Evolutionary conservation across 2,329 filamentous ascomycete species (phyloP).

Genomic region (Sarocladiaceae sp.): DNA sequence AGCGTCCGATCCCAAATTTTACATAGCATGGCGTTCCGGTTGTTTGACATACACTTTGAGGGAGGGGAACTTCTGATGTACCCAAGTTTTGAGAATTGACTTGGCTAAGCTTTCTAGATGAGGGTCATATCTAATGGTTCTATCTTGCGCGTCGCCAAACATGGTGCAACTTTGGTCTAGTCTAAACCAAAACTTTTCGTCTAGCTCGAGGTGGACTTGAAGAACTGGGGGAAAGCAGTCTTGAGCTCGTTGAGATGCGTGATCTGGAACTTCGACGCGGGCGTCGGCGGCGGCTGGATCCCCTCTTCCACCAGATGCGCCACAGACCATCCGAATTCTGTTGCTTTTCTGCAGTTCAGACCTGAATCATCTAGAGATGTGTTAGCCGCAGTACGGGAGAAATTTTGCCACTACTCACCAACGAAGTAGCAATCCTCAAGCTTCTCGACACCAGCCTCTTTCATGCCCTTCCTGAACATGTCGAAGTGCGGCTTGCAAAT

Average conservation of each 20-base stretch:
- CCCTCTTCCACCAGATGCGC: slow-evolving; percentile 79
- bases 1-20: neutral
- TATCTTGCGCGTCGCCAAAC: too few relatives aligned
- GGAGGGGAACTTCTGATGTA: neutral
- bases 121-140: neutral
- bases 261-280: slow-evolving; percentile 70
- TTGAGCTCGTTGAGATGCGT: slow-evolving; percentile 69
- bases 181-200: too few relatives aligned
- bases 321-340: slow-evolving; percentile 77
- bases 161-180: too few relatives aligned
- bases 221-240: slow-evolving; percentile 73
- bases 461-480: slow-evolving; percentile 88
- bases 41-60: neutral
- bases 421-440: slow-evolving; percentile 83
- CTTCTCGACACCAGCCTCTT: slow-evolving; percentile 65
- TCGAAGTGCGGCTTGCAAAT: slow-evolving; percentile 79
- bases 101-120: too few relatives aligned
- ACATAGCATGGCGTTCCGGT: slow-evolving; percentile 23
- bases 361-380: slow-evolving; percentile 68
- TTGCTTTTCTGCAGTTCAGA: slow-evolving; percentile 71
- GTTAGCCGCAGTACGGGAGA: neutral
- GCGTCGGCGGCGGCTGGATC: slow-evolving; percentile 54
- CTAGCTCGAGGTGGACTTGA: slow-evolving; percentile 48
- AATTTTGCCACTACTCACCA: slow-evolving; percentile 50
- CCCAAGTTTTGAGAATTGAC: neutral